Conservation (phyloP, 2,329 filamentous ascomycete species). For the Pezicula rhizophila region DNA sequence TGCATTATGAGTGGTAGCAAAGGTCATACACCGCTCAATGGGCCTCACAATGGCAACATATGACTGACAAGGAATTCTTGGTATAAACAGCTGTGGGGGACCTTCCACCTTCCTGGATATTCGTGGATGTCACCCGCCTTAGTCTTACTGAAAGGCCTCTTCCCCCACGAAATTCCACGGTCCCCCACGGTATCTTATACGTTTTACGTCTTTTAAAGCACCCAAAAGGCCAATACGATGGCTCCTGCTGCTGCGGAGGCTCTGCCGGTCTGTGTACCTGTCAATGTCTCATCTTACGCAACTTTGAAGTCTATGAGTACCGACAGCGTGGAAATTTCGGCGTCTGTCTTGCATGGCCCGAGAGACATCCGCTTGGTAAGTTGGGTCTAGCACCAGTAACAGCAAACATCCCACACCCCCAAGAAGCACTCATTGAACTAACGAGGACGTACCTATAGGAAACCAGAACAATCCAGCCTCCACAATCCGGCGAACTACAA, state of each 20-base stretch:
- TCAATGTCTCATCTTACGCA: constrained; percentile 3
- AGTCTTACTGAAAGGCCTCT: neutral
- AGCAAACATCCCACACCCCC: neutral
- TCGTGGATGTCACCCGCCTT: too few relatives aligned
- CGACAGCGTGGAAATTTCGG: constrained; percentile 31
- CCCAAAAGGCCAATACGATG: constrained; percentile 9
- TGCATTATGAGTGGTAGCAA: neutral
- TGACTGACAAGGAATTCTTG: neutral
- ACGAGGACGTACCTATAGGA: constrained; percentile 34
- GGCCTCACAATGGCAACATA: neutral
- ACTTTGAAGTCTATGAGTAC: constrained; percentile 6
- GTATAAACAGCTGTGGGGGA: neutral
- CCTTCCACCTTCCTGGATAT: neutral
- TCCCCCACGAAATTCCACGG: constrained; percentile 6
- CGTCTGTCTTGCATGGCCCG: constrained; percentile 52
- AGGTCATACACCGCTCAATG: neutral
- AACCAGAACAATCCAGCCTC: constrained; percentile 35
- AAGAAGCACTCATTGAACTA: neutral
- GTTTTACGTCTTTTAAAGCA: neutral
- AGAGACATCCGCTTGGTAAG: constrained; percentile 52
- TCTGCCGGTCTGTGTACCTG: constrained; percentile 1
- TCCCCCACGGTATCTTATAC: neutral
- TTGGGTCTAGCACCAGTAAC: neutral
- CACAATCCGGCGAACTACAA: constrained; percentile 50
- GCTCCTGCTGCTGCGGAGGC: constrained; percentile 14